phyloP scores from a whole-genome alignment of 495 filamentous ascomycete genomes.

The Entonaema liquescens region DNA sequence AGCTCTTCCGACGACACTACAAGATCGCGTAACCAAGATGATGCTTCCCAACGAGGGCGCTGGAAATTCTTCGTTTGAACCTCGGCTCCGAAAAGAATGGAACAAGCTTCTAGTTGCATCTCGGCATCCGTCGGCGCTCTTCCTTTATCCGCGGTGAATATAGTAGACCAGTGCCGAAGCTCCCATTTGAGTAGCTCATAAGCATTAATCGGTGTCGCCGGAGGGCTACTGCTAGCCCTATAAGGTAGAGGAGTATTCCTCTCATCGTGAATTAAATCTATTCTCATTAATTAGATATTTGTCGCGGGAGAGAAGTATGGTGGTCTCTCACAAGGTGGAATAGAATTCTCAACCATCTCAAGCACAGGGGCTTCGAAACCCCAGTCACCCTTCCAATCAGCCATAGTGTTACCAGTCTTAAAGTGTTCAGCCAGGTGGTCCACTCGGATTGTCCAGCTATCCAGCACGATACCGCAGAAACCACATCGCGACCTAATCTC shows the following conservation, averaged over 20 bases:
- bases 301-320: conserved; percentile 24
- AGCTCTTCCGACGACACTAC: conserved; percentile 54
- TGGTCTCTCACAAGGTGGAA: conserved; percentile 65
- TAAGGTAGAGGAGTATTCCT: conserved; percentile 59
- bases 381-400: conserved; percentile 77
- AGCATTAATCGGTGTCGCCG: conserved; percentile 52
- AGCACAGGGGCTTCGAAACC: conserved; percentile 69
- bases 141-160: conserved; percentile 43
- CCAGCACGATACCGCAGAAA: conserved; percentile 69
- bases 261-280: conserved; percentile 66
- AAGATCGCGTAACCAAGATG: conserved; percentile 64
- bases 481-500: conserved; percentile 74
- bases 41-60: conserved; percentile 37
- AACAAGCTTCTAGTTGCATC: conserved; percentile 54
- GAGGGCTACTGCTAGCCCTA: conserved; percentile 49
- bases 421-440: conserved; percentile 77
- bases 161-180: conserved; percentile 52
- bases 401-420: conserved; percentile 71
- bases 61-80: conserved; percentile 34
- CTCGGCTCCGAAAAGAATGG: conserved; percentile 54
- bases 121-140: conserved; percentile 52
- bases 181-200: conserved; percentile 63
- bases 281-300: conserved; percentile 28
- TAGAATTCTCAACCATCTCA: conserved; percentile 69
- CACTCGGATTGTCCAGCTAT: conserved; percentile 68